Percentiles rank a stretch among this genome's conserved stretches.
These are phyloP conservation scores for Sanghuangporus sanghuang DNA, from an alignment of 1,284 basidiomycete species.

Conservation along the genomic window DNA sequence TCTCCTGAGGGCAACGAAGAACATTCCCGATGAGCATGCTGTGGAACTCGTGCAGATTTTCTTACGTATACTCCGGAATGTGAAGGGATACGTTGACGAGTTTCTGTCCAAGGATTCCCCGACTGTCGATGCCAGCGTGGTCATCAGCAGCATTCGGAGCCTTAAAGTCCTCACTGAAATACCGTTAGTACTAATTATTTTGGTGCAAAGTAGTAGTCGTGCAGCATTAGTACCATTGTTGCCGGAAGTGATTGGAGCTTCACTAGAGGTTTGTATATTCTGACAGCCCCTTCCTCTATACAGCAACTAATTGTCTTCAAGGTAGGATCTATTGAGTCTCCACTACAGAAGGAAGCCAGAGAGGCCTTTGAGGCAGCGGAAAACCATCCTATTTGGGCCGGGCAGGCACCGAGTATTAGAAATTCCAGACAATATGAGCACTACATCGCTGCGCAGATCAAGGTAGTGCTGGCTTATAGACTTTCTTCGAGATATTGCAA, in stretches of 20 bases:
- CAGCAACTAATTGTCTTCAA: conserved; percentile 23
- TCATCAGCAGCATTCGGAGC: conserved; percentile 73
- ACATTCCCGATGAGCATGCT: conserved; percentile 75
- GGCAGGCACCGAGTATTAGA: conserved; percentile 73
- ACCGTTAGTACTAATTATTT: conserved; percentile 88
- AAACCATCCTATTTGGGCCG: conserved; percentile 66
- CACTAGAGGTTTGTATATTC: conserved; percentile 58
- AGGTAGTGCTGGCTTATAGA: conserved; percentile 40
- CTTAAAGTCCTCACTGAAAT: conserved; percentile 97
- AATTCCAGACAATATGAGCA: conserved; percentile 83
- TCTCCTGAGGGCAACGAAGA: conserved; percentile 61
- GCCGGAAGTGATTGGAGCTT: conserved; percentile 69
- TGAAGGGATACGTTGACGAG: conserved; percentile 71
- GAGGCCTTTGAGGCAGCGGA: conserved; percentile 76
- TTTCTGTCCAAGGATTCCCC: conserved; percentile 66
- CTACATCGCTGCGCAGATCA: conserved; percentile 91
- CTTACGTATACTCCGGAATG: conserved; percentile 74
- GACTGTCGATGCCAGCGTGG: conserved; percentile 47
- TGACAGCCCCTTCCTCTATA: conserved; percentile 14
- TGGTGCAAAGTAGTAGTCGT: conserved; percentile 75
- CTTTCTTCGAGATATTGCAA: not conserved
- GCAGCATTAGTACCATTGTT: conserved; percentile 65
- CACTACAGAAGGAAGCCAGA: conserved; percentile 83
- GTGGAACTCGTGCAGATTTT: conserved; percentile 71
- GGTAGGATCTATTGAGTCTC: conserved; percentile 74